Base-by-base conservation (phyloP, 305 asterid genomes). In the Fraxinus greggii region DNA sequence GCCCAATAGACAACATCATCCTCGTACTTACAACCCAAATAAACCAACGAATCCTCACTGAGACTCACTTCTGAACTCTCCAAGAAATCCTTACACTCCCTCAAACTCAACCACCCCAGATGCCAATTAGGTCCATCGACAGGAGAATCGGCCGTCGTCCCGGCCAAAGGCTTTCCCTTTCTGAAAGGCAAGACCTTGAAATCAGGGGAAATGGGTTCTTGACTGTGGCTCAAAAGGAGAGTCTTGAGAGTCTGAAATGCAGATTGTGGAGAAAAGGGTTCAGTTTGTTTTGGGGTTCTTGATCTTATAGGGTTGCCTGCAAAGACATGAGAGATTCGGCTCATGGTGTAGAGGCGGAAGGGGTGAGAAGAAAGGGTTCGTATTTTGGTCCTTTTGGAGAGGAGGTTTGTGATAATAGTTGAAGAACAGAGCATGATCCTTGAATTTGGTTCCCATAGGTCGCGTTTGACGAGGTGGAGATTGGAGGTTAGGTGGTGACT, bases 1-100 rank as follows among this genome's bases (percentile, higher is more conserved):
- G 92, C 98, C 99, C 99, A 95, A 79, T 95, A 95, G 69, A 94
- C 99, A 70, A 82, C 92, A 70, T 85, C 97, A 9, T 88, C 95
- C 74, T 86, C 96, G 76, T 79, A 69, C 76, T 86, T 89, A 59
- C 88, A 90, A 15, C 99, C 99, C 88, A 95, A 81, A 82, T 95
- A 95, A 72, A 94, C 93, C 65, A 95, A 89, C 4, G 89, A 84
- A 61, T 94, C 93, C 33, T 94, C 99, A 84, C 83, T 88, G 88
- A 94, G 83, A 72, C 83, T 86, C 77, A 87, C 89, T 85, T 90
- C 91, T 63, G 91, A 88, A 40, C 81, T 85, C 87, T 89, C 94
- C 91, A 95, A 86, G 67, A 88, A 89, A 1, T 80, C 82, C 86
- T 78, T 92, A 85, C 92, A 92, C 82, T 95, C 98, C 28, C 88